Evolutionary conservation across 2,329 filamentous ascomycete genomes (phyloP).

Genomic region (Fusarium concolor): DNA sequence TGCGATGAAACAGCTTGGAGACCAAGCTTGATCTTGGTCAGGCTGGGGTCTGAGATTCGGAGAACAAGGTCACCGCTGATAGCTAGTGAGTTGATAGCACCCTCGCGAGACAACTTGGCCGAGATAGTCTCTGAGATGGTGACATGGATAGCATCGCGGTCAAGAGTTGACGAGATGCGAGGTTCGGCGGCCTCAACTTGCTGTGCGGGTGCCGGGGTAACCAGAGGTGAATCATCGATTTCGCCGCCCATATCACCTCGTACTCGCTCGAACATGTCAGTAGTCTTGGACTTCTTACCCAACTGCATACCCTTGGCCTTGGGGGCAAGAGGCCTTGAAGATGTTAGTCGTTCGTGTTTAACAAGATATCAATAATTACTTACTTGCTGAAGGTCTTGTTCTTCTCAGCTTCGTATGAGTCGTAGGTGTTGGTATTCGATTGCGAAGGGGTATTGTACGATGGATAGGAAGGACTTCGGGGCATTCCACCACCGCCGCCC

Average conservation of each 20-base stretch:
- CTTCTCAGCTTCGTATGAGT: conserved; percentile 96
- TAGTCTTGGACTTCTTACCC: conserved; percentile 98
- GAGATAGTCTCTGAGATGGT: conserved; percentile 91
- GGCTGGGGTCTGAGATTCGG: conserved; percentile 85
- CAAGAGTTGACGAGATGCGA: conserved; percentile 74
- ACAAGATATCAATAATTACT: conserved; percentile 41
- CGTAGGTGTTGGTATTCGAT: conserved; percentile 84
- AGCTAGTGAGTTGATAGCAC: conserved; percentile 84
- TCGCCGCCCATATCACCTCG: conserved; percentile 91
- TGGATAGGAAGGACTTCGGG: conserved; percentile 85
- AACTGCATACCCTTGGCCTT: conserved; percentile 99
- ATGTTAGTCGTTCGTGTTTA: conserved; percentile 15
- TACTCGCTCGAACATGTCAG: conserved; percentile 96
- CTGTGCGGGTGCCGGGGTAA: conserved; percentile 65
- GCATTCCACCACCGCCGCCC: conserved; percentile 59
- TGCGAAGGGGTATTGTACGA: conserved; percentile 86
- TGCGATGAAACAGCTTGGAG: conserved; percentile 81
- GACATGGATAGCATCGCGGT: conserved; percentile 88
- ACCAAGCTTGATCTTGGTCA: conserved; percentile 92
- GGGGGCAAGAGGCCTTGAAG: conserved; percentile 68
- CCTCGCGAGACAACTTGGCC: conserved; percentile 89
- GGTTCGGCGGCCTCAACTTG: conserved; percentile 64
- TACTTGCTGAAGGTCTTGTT: conserved; percentile 90
- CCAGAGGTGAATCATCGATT: conserved; percentile 80
- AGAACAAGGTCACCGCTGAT: conserved; percentile 94